phyloP scores from a whole-genome alignment of 768 basidiomycete genomes.

The Neoboletus brunneissimus region DNA sequence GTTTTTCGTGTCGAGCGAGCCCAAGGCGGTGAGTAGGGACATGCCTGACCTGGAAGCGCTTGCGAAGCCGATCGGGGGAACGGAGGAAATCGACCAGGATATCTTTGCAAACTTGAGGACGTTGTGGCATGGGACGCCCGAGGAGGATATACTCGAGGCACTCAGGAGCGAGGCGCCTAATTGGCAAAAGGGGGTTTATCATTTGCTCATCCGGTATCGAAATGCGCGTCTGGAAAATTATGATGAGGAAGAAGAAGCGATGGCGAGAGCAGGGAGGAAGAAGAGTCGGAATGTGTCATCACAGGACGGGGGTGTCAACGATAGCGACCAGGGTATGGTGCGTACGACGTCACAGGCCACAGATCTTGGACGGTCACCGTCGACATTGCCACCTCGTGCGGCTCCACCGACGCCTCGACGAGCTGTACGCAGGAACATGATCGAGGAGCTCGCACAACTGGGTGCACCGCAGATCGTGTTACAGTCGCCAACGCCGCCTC shows the following conservation, averaged over 20 bases:
- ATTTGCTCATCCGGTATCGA: slow-evolving; percentile 83
- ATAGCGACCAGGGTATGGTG: slow-evolving; percentile 15
- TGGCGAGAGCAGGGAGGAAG: slow-evolving; percentile 34
- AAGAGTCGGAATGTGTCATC: slow-evolving; percentile 36
- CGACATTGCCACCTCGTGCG: slow-evolving; percentile 50
- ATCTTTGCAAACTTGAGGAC: slow-evolving; percentile 88
- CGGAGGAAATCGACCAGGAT: slow-evolving; percentile 76
- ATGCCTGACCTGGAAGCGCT: slow-evolving; percentile 65
- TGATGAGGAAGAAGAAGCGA: slow-evolving; percentile 61
- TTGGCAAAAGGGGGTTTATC: slow-evolving; percentile 97
- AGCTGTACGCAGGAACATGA: slow-evolving; percentile 37
- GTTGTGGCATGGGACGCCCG: slow-evolving; percentile 82
- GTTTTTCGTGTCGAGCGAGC: slow-evolving; percentile 62
- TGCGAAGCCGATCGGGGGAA: slow-evolving; percentile 60
- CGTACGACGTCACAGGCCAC: slow-evolving; percentile 25
- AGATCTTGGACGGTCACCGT: slow-evolving; percentile 30
- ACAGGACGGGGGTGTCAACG: slow-evolving; percentile 25
- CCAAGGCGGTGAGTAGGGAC: slow-evolving; percentile 40
- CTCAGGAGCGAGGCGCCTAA: slow-evolving; percentile 67
- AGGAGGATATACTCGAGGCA: slow-evolving; percentile 67
- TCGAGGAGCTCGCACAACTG: slow-evolving; percentile 15
- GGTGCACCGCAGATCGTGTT: slow-evolving; percentile 25
- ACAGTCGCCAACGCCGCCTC: slow-evolving; percentile 27
- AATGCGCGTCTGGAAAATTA: slow-evolving; percentile 69
- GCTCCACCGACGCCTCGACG: slow-evolving; percentile 63